phyloP scores from a whole-genome alignment of 768 basidiomycete species.

The Mycena kentingensis region DNA sequence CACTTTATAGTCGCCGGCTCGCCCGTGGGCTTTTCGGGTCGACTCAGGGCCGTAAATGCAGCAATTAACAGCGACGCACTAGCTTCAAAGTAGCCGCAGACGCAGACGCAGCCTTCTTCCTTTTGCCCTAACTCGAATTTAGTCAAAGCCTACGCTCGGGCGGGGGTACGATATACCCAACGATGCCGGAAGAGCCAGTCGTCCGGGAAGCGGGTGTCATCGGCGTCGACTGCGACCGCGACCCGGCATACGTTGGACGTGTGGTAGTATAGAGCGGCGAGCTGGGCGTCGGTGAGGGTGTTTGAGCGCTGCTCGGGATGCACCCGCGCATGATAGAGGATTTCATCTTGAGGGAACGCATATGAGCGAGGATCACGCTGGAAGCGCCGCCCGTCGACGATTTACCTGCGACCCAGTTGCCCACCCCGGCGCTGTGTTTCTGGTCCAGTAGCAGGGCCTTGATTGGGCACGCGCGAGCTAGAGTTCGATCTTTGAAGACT shows the following conservation, averaged over 20 bases:
- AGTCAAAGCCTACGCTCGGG: constrained; percentile 7
- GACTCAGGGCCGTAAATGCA: constrained; percentile 6
- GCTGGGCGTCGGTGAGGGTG: constrained; percentile 50
- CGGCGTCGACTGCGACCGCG: constrained; percentile 71
- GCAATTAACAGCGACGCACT: constrained; percentile 33
- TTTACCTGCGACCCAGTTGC: constrained; percentile 80
- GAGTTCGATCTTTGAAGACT: constrained; percentile 49
- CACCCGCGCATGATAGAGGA: constrained; percentile 71
- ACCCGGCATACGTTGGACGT: constrained; percentile 56
- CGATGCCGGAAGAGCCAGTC: constrained; percentile 71
- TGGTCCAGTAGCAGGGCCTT: constrained; percentile 81
- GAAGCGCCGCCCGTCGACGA: constrained; percentile 18
- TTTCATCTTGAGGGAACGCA: constrained; percentile 50
- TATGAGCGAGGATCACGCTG: constrained; percentile 5
- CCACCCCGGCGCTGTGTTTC: constrained; percentile 77
- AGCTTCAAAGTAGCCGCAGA: constrained; percentile 47
- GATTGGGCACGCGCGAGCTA: constrained; percentile 62
- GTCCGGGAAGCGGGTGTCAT: constrained; percentile 64
- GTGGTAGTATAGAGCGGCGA: constrained; percentile 52
- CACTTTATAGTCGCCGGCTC: constrained; percentile 72
- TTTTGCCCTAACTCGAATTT: constrained; percentile 50
- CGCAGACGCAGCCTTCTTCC: constrained; percentile 49
- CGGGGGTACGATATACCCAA: constrained; percentile 47
- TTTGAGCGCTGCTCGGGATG: constrained; percentile 73
- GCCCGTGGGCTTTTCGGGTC: constrained; percentile 58